Evolutionary conservation across 1,139 yeast genomes (phyloP).

Genomic region (Ogataea hybrid): DNA sequence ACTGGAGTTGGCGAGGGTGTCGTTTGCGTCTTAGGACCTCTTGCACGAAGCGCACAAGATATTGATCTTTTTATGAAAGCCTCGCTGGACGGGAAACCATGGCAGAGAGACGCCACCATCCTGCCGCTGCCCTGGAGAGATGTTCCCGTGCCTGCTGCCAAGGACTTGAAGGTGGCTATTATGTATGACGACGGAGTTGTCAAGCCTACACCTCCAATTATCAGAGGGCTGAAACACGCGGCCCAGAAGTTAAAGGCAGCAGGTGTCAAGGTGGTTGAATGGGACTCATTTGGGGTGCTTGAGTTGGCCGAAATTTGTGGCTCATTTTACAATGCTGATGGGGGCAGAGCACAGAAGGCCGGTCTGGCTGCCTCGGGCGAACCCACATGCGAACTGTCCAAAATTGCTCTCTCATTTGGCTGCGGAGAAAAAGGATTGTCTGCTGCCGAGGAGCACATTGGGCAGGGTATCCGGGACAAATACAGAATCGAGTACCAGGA

Average conservation of each 20-base stretch:
- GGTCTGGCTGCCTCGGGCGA: slow-evolving; percentile 56
- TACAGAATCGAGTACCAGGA: slow-evolving; percentile 50
- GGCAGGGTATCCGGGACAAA: slow-evolving; percentile 45
- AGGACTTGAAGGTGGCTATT: slow-evolving; percentile 47
- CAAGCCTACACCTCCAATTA: slow-evolving; percentile 63
- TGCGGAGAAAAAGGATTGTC: slow-evolving; percentile 46
- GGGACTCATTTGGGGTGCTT: slow-evolving; percentile 47
- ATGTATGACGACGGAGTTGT: slow-evolving; percentile 44
- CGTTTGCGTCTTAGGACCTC: slow-evolving; percentile 21
- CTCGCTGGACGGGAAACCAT: slow-evolving; percentile 57
- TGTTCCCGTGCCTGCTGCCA: slow-evolving; percentile 40
- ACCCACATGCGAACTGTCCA: slow-evolving; percentile 53
- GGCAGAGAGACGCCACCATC: slow-evolving; percentile 57
- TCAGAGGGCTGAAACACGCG: slow-evolving; percentile 48
- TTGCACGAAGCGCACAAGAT: slow-evolving; percentile 42
- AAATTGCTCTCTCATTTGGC: slow-evolving; percentile 52
- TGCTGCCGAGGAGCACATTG: slow-evolving; percentile 42
- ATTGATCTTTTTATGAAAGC: slow-evolving; percentile 49
- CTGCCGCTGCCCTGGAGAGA: slow-evolving; percentile 62
- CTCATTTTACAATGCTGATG: slow-evolving; percentile 52
- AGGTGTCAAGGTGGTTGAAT: slow-evolving; percentile 61
- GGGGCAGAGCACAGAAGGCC: slow-evolving; percentile 46
- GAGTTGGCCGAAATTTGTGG: slow-evolving; percentile 48
- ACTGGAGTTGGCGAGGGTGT: slow-evolving; percentile 20
- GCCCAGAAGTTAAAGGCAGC: slow-evolving; percentile 44